Base-by-base conservation (phyloP, 2,329 filamentous ascomycete species). In the Geosmithia flava region DNA sequence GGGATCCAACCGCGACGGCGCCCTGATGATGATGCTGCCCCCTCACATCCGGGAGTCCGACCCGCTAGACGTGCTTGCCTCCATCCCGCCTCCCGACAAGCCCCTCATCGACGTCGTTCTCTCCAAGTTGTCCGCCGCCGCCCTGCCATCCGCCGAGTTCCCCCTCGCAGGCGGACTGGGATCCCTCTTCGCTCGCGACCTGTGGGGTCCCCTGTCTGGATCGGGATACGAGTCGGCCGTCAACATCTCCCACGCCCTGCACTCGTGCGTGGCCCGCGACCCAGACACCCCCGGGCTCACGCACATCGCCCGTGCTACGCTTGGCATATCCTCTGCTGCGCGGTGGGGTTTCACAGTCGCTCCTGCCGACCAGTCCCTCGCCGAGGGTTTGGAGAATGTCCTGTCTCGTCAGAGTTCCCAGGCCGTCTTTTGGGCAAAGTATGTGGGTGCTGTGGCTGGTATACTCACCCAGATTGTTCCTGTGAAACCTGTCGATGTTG, bases 1-100 rank as follows among this genome's bases (percentile, higher is more conserved):
- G 55, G 87, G 90, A 19, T 90, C 89, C 7, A 90, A 95, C 52
- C 74, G 89, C 41, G 89, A 95, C 64, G 90, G 90, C 0, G 81
- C 81, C 42, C 68, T 95, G 40, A 88, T 87, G 66, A 80, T 85
- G 64, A 81, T 74, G 51, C 73, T 95, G 11, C 71, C 79, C 0
- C 54, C 63, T 0, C 60, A 71, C 0, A 63, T 84, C 16, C 78
- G 85, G 48, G 75, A 80, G 46, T 72, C 78, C 53, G 73, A 83
- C 55, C 87, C 89, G 0, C 67, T 95, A 2, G 55, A 62, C 7
- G 59, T 72, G 6, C 52, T 62, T 16, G 59, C 59, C 2, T 48
- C 56, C 42, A 51, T 60, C 7, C 51, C 51, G 3, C 6, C 33
- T 11, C 3, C 33, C 33, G 6, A 37, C 33, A 16, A 11, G 33